Conservation (phyloP, 73 alveolate genomes). For the Stentor roeselii region DNA sequence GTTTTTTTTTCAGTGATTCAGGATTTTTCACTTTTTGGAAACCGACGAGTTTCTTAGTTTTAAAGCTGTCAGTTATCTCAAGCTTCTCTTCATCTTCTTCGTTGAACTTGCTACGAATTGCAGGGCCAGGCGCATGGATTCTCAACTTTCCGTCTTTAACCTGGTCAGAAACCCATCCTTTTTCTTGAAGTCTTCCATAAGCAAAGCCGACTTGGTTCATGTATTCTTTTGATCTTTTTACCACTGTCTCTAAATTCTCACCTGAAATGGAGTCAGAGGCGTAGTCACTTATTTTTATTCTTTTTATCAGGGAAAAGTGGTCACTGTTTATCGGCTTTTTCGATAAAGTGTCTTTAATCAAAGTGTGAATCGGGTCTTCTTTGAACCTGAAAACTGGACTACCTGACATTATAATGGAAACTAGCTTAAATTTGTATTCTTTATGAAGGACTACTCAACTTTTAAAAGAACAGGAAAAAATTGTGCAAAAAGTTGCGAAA, state of each 20-base stretch:
- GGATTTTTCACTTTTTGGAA: conserved; percentile 22
- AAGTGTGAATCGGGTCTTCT: not conserved
- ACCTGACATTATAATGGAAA: not conserved
- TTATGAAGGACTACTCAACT: not conserved
- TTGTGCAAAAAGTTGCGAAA: not conserved
- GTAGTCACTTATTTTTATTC: conserved; percentile 8
- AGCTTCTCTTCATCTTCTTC: not conserved
- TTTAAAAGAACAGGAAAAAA: not conserved
- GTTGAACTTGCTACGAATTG: not conserved
- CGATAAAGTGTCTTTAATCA: not conserved
- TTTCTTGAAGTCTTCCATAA: conserved; percentile 3
- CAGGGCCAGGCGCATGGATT: conserved; percentile 21
- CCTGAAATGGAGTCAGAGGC: not conserved
- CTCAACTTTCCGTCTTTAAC: not conserved
- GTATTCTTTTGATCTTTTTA: conserved; percentile 8
- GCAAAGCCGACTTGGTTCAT: conserved; percentile 10
- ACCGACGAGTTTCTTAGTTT: not conserved
- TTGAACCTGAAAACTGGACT: not conserved
- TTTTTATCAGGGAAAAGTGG: not conserved
- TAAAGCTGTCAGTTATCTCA: not conserved
- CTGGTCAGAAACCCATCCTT: not conserved
- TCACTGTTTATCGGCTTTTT: conserved; percentile 6
- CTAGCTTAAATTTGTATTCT: not conserved
- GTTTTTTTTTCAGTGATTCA: not conserved
- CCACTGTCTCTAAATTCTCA: not conserved